Evolutionary conservation across 2,329 filamentous ascomycete genomes (phyloP).

Genomic region (Mycosphaerella sp.): DNA sequence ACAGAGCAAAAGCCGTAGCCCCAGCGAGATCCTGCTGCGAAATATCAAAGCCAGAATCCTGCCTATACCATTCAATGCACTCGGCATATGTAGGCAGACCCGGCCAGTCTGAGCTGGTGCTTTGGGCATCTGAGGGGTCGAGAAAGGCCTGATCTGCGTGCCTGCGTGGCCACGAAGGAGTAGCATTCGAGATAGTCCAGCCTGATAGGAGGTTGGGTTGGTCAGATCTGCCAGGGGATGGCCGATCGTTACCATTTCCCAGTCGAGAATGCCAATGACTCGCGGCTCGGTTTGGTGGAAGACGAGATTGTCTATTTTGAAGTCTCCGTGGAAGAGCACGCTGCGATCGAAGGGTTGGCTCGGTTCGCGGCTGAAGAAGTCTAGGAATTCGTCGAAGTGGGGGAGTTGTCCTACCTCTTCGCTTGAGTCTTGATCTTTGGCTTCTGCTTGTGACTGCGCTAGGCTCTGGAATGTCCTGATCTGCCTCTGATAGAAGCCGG

Average conservation of each 20-base stretch:
- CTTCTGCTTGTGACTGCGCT: slow-evolving; percentile 67
- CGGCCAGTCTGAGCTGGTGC: slow-evolving; percentile 34
- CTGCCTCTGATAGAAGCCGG: slow-evolving; percentile 80
- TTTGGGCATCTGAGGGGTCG: slow-evolving; percentile 14
- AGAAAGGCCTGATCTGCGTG: slow-evolving; percentile 27
- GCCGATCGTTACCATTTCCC: slow-evolving; percentile 98
- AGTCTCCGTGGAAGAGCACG: slow-evolving; percentile 87
- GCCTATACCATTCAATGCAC: slow-evolving; percentile 59
- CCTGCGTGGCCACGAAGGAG: slow-evolving; percentile 25
- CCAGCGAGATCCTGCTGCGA: slow-evolving; percentile 55
- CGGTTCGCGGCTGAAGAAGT: slow-evolving; percentile 65
- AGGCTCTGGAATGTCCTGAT: slow-evolving; percentile 75
- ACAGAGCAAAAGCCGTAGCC: slow-evolving; percentile 58
- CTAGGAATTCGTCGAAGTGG: slow-evolving; percentile 71
- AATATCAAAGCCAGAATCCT: slow-evolving; percentile 64
- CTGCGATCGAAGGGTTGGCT: slow-evolving; percentile 71
- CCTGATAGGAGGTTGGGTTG: slow-evolving; percentile 65
- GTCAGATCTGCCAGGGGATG: slow-evolving; percentile 87
- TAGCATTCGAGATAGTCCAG: slow-evolving; percentile 27
- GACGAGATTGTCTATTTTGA: slow-evolving; percentile 64
- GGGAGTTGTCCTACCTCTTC: slow-evolving; percentile 74
- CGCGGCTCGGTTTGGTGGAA: slow-evolving; percentile 83
- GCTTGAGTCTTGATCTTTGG: slow-evolving; percentile 69
- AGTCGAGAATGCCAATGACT: slow-evolving; percentile 91
- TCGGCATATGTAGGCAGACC: slow-evolving; percentile 59